Base-by-base conservation (phyloP, 2,329 filamentous ascomycete genomes). In the Dactylellina cionopaga region DNA sequence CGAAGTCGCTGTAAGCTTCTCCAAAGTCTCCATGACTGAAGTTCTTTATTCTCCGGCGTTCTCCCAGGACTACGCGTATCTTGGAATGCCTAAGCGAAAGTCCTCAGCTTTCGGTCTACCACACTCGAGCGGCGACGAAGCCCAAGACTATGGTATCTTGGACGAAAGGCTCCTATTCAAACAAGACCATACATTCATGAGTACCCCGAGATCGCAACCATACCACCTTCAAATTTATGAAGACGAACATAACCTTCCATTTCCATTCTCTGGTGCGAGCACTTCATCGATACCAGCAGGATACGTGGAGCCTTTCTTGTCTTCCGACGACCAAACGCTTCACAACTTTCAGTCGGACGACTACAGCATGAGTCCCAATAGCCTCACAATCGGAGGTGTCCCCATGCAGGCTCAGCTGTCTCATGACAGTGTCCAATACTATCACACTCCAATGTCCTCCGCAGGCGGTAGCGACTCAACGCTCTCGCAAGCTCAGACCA, bases 71-170 rank as follows among this genome's bases (percentile, higher is more conserved):
- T 72, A 72, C 59, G 68, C 51, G 54, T 72, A 72, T 31, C 56
- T 72, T 55, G 68, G 52, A 25, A 72, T 72, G 68, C 68, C 68
- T 24, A 72, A 72, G 44, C 35, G 68, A 65, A 63, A 63, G 33
- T 15, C 68, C 27, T 64, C 68, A 10, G 51, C n/a, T 13, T 55
- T 52, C 24, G 51, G 37, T n/a, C 22, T 72, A 3, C 17, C 68
- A 15, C 47, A 44, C 49, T 31, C 52, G 6, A 41, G 13, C 29
- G 60, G 37, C 10, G 68, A 60, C 15, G 52, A 52, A 27, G 33
- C 68, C 27, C 52, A 65, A 7, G 59, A 64, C 2, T 72, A 65
- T 41, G 54, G 54, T 17, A 65, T 72, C 11, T 37, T 72, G 29
- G 68, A 72, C 27, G 68, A 72, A 31, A 65, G 25, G 35, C 31